Evolutionary conservation across 192 early-diverging fungal genomes (phyloP).

Genomic region (Chytriomyces sp.): DNA sequence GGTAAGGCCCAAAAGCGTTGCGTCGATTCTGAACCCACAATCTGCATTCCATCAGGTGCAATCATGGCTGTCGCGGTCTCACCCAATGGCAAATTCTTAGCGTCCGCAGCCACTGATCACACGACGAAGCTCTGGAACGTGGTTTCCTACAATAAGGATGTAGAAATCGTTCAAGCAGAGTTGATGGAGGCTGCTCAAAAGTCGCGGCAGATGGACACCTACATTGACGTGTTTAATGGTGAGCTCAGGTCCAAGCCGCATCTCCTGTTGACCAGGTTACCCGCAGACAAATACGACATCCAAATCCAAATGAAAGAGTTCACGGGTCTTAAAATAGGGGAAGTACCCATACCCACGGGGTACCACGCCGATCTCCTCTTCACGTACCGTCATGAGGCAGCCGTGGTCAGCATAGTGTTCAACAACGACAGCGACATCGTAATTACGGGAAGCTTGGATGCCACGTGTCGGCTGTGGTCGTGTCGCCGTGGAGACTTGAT

Average conservation of each 20-base stretch:
- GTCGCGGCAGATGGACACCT: constrained; percentile 30
- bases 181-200: constrained; percentile 27
- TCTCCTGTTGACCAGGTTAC: too few relatives aligned
- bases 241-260: too few relatives aligned
- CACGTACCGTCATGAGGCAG: constrained; percentile 59
- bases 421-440: constrained; percentile 44
- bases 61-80: constrained; percentile 48
- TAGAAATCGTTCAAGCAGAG: constrained; percentile 44
- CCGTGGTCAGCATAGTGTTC: constrained; percentile 51
- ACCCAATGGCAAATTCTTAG: constrained; percentile 48
- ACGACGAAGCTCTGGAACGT: constrained; percentile 64
- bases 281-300: constrained; percentile 36
- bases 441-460: constrained; percentile 60
- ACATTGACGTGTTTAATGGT: constrained; percentile 47
- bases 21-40: not conserved
- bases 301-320: constrained; percentile 42
- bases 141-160: constrained; percentile 51
- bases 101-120: constrained; percentile 53
- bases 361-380: constrained; percentile 60
- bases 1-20: constrained; percentile 30
- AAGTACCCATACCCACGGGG: constrained; percentile 46
- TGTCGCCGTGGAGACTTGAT: constrained; percentile 56
- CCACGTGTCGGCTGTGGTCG: constrained; percentile 61
- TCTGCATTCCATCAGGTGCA: constrained; percentile 30
- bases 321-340: constrained; percentile 43